These are phyloP conservation scores for Blastobotrys proliferans DNA, from an alignment of 1,139 yeast species.

Conservation along the genomic window DNA sequence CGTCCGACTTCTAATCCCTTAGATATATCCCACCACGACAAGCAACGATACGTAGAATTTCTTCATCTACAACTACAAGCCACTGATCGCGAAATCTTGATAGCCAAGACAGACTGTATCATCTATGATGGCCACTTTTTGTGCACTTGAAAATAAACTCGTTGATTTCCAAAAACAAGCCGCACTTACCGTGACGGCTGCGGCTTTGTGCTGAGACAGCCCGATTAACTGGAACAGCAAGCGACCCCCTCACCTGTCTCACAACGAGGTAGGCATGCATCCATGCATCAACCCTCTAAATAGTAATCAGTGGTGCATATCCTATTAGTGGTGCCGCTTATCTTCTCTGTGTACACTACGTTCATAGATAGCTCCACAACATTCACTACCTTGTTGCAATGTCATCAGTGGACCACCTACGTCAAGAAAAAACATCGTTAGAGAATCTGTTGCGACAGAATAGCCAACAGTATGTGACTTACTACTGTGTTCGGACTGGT, in stretches of 20 bases:
- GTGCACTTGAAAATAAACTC: too few relatives aligned
- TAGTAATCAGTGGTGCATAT: too few relatives aligned
- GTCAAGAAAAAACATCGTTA: constrained; percentile 8
- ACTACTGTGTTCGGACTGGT: constrained; percentile 8
- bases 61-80: constrained; percentile 1
- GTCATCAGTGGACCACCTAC: constrained; percentile 6
- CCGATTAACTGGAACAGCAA: neutral
- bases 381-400: neutral
- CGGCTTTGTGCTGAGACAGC: neutral
- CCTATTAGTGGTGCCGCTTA: too few relatives aligned
- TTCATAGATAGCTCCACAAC: neutral
- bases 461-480: constrained; percentile 9
- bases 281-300: too few relatives aligned
- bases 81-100: constrained; percentile 6
- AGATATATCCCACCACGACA: neutral
- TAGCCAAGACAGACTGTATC: constrained; percentile 12
- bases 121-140: constrained; percentile 9
- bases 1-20: too few relatives aligned
- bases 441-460: constrained; percentile 4
- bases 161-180: neutral
- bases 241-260: too few relatives aligned
- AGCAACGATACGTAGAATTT: neutral
- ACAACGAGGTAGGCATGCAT: too few relatives aligned
- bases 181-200: neutral
- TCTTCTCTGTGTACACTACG: too few relatives aligned